Conservation (phyloP, 2,329 filamentous ascomycete species). For the Septoria linicola region DNA sequence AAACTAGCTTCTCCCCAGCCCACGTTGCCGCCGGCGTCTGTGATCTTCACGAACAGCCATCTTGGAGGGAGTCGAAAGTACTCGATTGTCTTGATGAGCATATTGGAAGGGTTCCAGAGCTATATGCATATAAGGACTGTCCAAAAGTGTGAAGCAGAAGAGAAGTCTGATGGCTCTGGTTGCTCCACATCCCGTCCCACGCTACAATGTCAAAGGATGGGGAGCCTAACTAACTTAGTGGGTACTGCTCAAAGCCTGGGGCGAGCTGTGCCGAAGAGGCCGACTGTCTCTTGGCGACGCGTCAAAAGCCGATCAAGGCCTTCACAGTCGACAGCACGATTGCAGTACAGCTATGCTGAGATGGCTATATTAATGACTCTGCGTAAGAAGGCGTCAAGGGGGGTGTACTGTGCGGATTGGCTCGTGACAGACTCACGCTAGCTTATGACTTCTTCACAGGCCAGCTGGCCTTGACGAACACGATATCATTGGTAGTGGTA, state of each 20-base stretch:
- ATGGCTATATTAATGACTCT: too few relatives aligned
- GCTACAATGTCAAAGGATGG: too few relatives aligned
- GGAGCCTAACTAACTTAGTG: too few relatives aligned
- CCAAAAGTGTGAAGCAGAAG: too few relatives aligned
- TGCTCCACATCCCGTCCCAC: too few relatives aligned
- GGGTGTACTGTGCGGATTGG: neutral
- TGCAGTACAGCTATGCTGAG: neutral
- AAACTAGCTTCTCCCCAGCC: constrained; percentile 57
- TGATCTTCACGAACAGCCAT: constrained; percentile 77
- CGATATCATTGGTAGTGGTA: neutral
- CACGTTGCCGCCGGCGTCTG: constrained; percentile 60
- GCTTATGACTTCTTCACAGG: neutral
- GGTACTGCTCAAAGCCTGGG: neutral
- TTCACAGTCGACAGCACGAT: neutral
- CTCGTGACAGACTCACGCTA: neutral
- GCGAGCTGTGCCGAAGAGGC: constrained; percentile 7
- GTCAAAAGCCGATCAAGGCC: neutral
- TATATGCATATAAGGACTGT: too few relatives aligned
- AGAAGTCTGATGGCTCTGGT: too few relatives aligned
- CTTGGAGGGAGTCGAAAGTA: constrained; percentile 73
- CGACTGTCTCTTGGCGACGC: neutral
- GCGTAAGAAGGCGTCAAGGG: too few relatives aligned
- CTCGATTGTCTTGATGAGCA: constrained; percentile 60
- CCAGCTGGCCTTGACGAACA: neutral
- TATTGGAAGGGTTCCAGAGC: constrained; percentile 38